These are phyloP conservation scores for Knoxia roxburghii DNA, from an alignment of 257 asterid genomes.

Conservation along the genomic window DNA sequence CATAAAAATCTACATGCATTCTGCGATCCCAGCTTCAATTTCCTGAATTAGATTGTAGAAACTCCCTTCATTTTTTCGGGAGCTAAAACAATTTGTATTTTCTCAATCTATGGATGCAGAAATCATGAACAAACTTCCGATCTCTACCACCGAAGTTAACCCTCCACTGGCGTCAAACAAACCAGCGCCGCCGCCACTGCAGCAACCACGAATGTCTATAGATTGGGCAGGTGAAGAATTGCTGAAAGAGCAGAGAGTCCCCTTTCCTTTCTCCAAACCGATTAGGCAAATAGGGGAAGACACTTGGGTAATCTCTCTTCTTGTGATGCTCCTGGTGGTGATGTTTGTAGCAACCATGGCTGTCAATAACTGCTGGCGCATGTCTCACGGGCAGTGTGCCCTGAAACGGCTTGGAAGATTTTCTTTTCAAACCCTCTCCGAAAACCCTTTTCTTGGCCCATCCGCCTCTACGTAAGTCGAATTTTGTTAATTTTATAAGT, in stretches of 20 bases:
- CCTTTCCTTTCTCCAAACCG: conserved; percentile 69
- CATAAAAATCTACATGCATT: too few species aligned
- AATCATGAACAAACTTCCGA: background rate
- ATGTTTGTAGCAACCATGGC: conserved; percentile 62
- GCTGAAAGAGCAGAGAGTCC: conserved; percentile 42
- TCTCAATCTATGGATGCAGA: conserved; percentile 12
- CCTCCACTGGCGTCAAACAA: background rate
- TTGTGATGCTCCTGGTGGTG: conserved; percentile 64
- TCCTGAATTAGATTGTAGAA: background rate
- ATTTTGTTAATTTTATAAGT: background rate
- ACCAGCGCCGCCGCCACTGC: conserved; percentile 11
- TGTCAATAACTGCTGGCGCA: conserved; percentile 67
- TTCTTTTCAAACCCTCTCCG: conserved; percentile 74
- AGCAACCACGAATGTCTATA: conserved; percentile 28
- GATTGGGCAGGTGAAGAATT: conserved; percentile 45
- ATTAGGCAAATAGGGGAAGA: conserved; percentile 55
- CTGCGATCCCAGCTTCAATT: background rate
- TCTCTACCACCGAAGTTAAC: background rate
- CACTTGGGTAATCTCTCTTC: conserved; percentile 68
- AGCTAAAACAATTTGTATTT: background rate
- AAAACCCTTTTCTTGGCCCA: conserved; percentile 89
- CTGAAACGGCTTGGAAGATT: conserved; percentile 55
- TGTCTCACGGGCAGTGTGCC: conserved; percentile 58
- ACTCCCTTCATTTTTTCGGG: background rate
- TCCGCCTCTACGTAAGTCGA: conserved; percentile 74